Percentiles rank a stretch among this genome's conserved stretches.
phyloP scores from a whole-genome alignment of 2,329 filamentous ascomycete genomes.

The Fusarium concolor region DNA sequence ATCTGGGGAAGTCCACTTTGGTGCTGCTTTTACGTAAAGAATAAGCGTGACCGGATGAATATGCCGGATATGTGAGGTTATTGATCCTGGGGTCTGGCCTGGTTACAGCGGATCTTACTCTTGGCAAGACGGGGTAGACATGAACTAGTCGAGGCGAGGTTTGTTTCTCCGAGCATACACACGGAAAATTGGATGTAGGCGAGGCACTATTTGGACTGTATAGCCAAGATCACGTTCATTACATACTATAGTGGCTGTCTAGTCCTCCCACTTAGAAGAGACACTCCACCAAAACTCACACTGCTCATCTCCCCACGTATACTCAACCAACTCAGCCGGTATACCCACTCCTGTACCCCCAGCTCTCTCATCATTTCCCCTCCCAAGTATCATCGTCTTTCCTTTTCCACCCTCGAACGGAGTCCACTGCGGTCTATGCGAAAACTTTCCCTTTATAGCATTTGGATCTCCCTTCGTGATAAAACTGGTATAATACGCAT shows the following conservation, averaged over 20 bases:
- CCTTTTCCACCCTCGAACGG: slow-evolving; percentile 44
- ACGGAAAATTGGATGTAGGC: no score
- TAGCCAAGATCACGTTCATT: not conserved
- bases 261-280: slow-evolving; percentile 48
- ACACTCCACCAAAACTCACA: slow-evolving; percentile 60
- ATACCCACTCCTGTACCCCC: slow-evolving; percentile 54
- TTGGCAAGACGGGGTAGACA: slow-evolving; percentile 11
- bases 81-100: no score
- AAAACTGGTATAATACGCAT: slow-evolving; percentile 41
- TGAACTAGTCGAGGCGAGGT: not conserved
- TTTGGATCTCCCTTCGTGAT: slow-evolving; percentile 40
- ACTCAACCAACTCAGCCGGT: slow-evolving; percentile 54
- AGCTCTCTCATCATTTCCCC: slow-evolving; percentile 61
- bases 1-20: slow-evolving; percentile 17
- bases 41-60: not conserved
- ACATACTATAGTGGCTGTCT: not conserved
- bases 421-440: slow-evolving; percentile 40
- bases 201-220: not conserved
- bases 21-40: slow-evolving; percentile 28
- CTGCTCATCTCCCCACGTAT: slow-evolving; percentile 57
- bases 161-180: not conserved
- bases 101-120: not conserved
- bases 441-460: slow-evolving; percentile 39
- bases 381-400: slow-evolving; percentile 58
- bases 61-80: not conserved